Evolutionary conservation across 1,139 yeast genomes (phyloP).

Genomic region (Hansenula anomala): DNA sequence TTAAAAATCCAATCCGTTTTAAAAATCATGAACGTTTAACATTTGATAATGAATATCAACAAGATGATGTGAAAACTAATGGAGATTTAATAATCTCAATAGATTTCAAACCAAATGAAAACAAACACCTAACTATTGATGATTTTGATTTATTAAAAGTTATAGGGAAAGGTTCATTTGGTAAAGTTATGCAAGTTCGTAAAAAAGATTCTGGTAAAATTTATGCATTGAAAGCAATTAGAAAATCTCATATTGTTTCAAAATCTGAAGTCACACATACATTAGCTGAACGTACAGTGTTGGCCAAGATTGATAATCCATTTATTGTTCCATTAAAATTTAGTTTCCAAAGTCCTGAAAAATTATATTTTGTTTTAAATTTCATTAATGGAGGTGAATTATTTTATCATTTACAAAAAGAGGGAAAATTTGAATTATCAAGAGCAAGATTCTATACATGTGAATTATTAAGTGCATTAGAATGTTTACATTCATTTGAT

Average conservation of each 20-base stretch:
- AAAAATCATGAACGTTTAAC: constrained; percentile 43
- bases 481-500: constrained; percentile 83
- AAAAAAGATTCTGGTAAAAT: constrained; percentile 92
- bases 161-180: constrained; percentile 96
- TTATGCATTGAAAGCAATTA: constrained; percentile 87
- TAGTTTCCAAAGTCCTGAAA: constrained; percentile 94
- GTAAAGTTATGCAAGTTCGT: constrained; percentile 97
- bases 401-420: constrained; percentile 89
- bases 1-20: constrained; percentile 34
- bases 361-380: constrained; percentile 81
- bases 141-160: constrained; percentile 92
- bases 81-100: constrained; percentile 57
- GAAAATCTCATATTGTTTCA: constrained; percentile 91
- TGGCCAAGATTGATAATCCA: constrained; percentile 92
- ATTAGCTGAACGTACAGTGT: constrained; percentile 89
- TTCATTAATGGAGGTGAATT: constrained; percentile 97
- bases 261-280: constrained; percentile 96
- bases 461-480: constrained; percentile 87
- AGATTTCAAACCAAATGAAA: constrained; percentile 71
- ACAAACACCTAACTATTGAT: constrained; percentile 74
- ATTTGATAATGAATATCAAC: constrained; percentile 26
- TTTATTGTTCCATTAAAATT: constrained; percentile 96
- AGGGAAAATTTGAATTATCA: constrained; percentile 84
- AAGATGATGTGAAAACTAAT: constrained; percentile 8
- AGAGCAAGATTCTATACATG: constrained; percentile 93